Base-by-base conservation (phyloP, 2,329 filamentous ascomycete genomes). In the Claviceps monticola region DNA sequence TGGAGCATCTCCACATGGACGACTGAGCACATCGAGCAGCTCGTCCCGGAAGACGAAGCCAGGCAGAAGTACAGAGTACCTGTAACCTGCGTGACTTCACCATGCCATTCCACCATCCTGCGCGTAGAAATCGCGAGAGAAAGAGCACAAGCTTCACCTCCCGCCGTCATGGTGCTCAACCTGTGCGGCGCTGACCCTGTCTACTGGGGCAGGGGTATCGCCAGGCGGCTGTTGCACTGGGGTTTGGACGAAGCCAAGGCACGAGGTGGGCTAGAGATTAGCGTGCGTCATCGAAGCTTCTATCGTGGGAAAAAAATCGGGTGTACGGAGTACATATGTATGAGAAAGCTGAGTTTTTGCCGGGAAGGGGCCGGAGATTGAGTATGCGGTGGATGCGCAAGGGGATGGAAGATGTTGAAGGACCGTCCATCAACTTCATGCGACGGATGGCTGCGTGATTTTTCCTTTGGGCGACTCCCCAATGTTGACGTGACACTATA, bases 391-490 rank as follows among this genome's bases (percentile, higher is more conserved):
- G 19, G 73, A 75, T 49, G 64, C 64, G 2, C 67, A 73, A 57
- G 74, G 74, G 37, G 53, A 56, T 46, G 58, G 53, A 56, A 46
- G 58, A 57, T 4, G 61, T 66, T 21, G 54, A 60, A 0, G 54
- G 60, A 44, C 74, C 73, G 17, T 62, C 71, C 0, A 75, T 75
- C 55, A 42, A 75, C 0, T 75, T 77, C 41, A 69, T 76, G 65
- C 64, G 8, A 9, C 9, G 26, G 26, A 29, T 29, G 26, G 26
- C 26, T 29, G 26, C 26, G 26, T 29, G 26, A 29, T 29, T 29
- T 29, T 29, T 8, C 7, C 9, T 11, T 9, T 29, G 26, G 26
- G 26, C 26, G 8, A 8, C 26, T 29, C 9, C 3, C 26, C 26
- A 11, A 11, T 4, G 26, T 29, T 29, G 26, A 11, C 26, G 9